Percentiles rank a stretch among this genome's conserved stretches.
Evolutionary conservation across 2,329 filamentous ascomycete species (phyloP).

Genomic region (Diaporthe aspalathi): DNA sequence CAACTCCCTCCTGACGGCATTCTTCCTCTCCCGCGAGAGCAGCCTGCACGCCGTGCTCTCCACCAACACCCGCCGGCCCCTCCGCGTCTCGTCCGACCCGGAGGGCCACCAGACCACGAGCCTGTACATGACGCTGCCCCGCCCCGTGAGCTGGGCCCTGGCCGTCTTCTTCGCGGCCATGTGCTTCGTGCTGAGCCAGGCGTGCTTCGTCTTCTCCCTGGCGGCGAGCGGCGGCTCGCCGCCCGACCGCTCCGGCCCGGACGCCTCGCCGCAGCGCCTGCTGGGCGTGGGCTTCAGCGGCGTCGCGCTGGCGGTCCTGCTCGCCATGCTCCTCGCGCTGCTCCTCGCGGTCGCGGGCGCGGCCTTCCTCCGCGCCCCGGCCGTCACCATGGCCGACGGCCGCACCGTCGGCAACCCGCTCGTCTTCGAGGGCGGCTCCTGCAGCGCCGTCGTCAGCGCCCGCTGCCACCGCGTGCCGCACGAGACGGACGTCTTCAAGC

Average conservation of each 20-base stretch:
- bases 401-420: slow-evolving; percentile 60
- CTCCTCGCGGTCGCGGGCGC: slow-evolving; percentile 51
- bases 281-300: slow-evolving; percentile 56
- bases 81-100: slow-evolving; percentile 59
- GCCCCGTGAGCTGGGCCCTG: slow-evolving; percentile 57
- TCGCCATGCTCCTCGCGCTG: slow-evolving; percentile 54
- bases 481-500: slow-evolving; percentile 50
- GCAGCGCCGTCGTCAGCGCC: slow-evolving; percentile 64
- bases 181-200: slow-evolving; percentile 59
- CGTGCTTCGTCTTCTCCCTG: slow-evolving; percentile 50
- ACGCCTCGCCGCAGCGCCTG: slow-evolving; percentile 37
- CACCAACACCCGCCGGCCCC: slow-evolving; percentile 41
- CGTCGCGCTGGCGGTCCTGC: slow-evolving; percentile 54
- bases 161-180: slow-evolving; percentile 56
- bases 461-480: slow-evolving; percentile 56
- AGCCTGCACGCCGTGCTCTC: slow-evolving; percentile 52
- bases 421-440: slow-evolving; percentile 58
- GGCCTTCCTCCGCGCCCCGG: slow-evolving; percentile 54
- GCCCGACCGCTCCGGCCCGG: slow-evolving; percentile 7
- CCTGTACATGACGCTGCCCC: slow-evolving; percentile 63
- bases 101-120: slow-evolving; percentile 59
- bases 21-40: slow-evolving; percentile 63
- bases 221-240: slow-evolving; percentile 38
- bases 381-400: slow-evolving; percentile 50
- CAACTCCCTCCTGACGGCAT: slow-evolving; percentile 60